These are phyloP conservation scores for Yarrowia osloensis DNA, from an alignment of 805 yeast species.

Conservation along the genomic window DNA sequence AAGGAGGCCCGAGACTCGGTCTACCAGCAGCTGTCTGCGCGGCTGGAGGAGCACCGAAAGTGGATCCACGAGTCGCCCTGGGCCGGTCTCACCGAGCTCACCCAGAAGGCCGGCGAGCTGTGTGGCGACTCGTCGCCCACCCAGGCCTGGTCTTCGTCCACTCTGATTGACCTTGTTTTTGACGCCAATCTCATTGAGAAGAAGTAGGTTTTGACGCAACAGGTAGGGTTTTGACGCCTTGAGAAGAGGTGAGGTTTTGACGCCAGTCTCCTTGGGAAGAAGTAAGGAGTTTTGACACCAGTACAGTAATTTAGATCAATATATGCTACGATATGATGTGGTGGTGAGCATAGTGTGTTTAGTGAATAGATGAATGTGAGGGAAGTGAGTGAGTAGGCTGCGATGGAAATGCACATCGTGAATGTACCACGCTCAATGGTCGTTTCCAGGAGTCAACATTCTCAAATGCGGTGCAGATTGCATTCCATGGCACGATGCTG, in stretches of 20 bases:
- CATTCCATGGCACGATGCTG: no score
- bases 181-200: conserved; percentile 45
- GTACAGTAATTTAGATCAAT: conserved; percentile 21
- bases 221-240: conserved; percentile 56
- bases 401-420: no score
- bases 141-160: conserved; percentile 94
- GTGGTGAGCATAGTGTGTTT: no score
- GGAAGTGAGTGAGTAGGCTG: no score
- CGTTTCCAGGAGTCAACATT: no score
- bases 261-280: conserved; percentile 11
- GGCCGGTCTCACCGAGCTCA: conserved; percentile 92
- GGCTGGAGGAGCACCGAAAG: conserved; percentile 63
- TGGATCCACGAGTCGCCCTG: conserved; percentile 80
- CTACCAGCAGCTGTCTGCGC: conserved; percentile 58
- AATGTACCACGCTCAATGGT: no score
- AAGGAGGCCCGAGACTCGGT: conserved; percentile 38
- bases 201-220: no score
- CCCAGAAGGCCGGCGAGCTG: conserved; percentile 80
- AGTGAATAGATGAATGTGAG: no score
- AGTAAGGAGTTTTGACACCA: no score
- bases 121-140: conserved; percentile 91
- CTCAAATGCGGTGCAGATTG: no score
- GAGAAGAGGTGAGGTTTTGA: conserved; percentile 51
- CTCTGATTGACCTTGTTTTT: conserved; percentile 74
- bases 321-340: background rate